phyloP scores from a whole-genome alignment of 1,284 basidiomycete genomes.

The Trametes hirsuta region DNA sequence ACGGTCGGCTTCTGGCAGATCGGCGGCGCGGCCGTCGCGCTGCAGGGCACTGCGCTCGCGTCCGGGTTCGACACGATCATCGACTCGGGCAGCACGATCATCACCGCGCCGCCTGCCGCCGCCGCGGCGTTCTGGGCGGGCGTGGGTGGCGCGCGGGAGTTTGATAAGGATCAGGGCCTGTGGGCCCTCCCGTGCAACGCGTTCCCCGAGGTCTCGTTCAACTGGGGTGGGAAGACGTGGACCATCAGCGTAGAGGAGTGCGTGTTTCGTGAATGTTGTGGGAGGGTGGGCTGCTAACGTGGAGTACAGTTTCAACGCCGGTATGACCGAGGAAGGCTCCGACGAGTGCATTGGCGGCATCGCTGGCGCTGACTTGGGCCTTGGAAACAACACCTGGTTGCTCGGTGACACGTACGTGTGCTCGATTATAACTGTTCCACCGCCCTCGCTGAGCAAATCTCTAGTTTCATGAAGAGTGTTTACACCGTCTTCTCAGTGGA shows the following conservation, averaged over 20 bases:
- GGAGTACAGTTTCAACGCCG: conserved; percentile 22
- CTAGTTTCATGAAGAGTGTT: conserved; percentile 19
- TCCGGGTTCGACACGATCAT: conserved; percentile 28
- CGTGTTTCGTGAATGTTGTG: neutral
- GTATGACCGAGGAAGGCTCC: conserved; percentile 14
- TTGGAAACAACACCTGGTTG: conserved; percentile 22
- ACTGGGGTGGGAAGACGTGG: conserved; percentile 23
- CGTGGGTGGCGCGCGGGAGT: conserved; percentile 13
- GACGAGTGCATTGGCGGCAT: conserved; percentile 28
- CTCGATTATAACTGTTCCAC: neutral
- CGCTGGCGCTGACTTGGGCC: conserved; percentile 11
- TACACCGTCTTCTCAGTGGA: conserved; percentile 29
- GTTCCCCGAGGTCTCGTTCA: conserved; percentile 19
- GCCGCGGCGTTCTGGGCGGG: conserved; percentile 16
- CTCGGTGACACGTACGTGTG: conserved; percentile 17
- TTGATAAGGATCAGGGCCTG: conserved; percentile 10
- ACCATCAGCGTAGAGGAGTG: conserved; percentile 17
- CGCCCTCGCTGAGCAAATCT: too few relatives aligned
- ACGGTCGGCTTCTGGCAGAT: conserved; percentile 28
- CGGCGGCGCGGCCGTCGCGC: conserved; percentile 17
- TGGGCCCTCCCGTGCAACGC: conserved; percentile 19
- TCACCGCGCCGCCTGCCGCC: conserved; percentile 11
- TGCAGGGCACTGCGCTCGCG: conserved; percentile 8
- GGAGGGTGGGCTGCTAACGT: neutral
- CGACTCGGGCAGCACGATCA: conserved; percentile 27